Evolutionary conservation across 805 yeast genomes (phyloP), one percentile per base, ranked within the genome.

Genomic region (Metschnikowia drakensbergensis): DNA sequence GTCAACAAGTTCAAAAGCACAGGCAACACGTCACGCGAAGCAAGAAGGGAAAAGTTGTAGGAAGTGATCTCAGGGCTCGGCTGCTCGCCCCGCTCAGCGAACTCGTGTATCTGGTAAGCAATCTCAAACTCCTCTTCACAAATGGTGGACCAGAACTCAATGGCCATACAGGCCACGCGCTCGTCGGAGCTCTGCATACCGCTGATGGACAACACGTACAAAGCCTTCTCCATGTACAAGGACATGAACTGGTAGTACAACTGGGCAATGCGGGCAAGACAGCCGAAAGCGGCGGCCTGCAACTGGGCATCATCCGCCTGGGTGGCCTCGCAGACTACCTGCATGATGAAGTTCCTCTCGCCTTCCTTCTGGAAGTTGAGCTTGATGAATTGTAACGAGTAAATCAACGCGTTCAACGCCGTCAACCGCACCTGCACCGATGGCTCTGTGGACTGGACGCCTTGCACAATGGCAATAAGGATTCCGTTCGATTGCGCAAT

Each of bases 71-170:
- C 80, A 5, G 67, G 65, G 36, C 64, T 60, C 26, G 62, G 61
- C 11, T 71, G 69, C 44, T 57, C 57, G 31, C 59, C 60, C 5
- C 58, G 53, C 36, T 61, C 61, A 39, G 80, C 81, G 58, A 65
- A 75, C 57, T 85, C 90, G 42, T 82, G 83, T 54, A 80, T 74
- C 62, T 83, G 88, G 50, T 80, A 67, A 13, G 86, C 81, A 51
- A 88, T 82, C 54, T 88, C 97, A 54, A 87, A 76, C 68, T 94
- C 99, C 63, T 86, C 97, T 72, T 94, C 99, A 73, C 98, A 91
- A n/a, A 94, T 94, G n/a, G 99, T 89, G 51, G 92, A 83, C 99
- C 99, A 94, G 66, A 94, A 92, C 71, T 94, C 99, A 49, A 94
- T 94, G 29, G 99, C 97, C 97, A 92, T 91, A 64, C 97, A 89